Conservation (phyloP, 306 rosid genomes). For the Carpinus fangiana region DNA sequence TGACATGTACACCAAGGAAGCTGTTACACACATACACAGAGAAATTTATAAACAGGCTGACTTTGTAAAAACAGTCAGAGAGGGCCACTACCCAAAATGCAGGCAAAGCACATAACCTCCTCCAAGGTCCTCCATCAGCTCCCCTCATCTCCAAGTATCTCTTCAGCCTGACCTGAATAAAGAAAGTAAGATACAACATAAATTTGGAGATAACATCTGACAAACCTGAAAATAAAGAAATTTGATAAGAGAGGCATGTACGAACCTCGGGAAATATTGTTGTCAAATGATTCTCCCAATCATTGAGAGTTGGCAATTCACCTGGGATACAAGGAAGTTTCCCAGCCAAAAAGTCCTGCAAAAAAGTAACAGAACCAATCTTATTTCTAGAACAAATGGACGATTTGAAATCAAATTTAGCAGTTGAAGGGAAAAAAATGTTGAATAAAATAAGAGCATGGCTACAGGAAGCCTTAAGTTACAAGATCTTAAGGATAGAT, state of each 20-base stretch:
- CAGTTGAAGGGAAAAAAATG: not conserved
- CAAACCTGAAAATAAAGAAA: slow-evolving; percentile 21
- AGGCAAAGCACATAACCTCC: slow-evolving; percentile 97
- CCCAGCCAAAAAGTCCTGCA: slow-evolving; percentile 91
- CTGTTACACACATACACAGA: slow-evolving; percentile 9
- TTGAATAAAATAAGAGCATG: slow-evolving; percentile 4
- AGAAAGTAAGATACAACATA: slow-evolving; percentile 17
- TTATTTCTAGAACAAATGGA: not conserved
- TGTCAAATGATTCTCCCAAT: slow-evolving; percentile 99
- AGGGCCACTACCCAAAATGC: slow-evolving; percentile 83
- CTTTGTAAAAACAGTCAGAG: slow-evolving; percentile 15
- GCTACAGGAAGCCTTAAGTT: slow-evolving; percentile 11
- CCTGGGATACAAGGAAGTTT: slow-evolving; percentile 83
- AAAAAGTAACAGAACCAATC: not conserved
- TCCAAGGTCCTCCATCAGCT: slow-evolving; percentile 99
- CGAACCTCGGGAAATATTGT: slow-evolving; percentile 94
- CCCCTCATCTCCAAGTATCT: slow-evolving; percentile 99
- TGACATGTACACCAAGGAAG: slow-evolving; percentile 10
- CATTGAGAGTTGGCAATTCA: slow-evolving; percentile 88
- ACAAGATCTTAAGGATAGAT: slow-evolving; percentile 39
- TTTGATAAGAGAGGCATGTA: slow-evolving; percentile 17
- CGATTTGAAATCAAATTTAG: not conserved
- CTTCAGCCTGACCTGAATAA: slow-evolving; percentile 88
- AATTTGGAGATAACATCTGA: slow-evolving; percentile 26
- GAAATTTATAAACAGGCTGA: not conserved